Base-by-base conservation (phyloP, 306 rosid genomes). In the Geum urbanum region DNA sequence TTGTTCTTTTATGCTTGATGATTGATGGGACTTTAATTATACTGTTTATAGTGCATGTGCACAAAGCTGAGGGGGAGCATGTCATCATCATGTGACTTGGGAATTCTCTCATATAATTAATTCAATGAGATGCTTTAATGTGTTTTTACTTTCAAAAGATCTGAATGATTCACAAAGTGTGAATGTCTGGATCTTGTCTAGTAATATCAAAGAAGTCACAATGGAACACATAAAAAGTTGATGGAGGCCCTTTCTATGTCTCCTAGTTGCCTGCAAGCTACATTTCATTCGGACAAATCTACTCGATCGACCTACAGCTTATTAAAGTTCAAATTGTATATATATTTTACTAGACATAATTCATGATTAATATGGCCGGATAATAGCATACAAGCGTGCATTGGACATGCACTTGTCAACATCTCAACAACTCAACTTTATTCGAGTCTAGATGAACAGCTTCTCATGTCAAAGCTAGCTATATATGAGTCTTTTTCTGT, bases 191-290 rank as follows among this genome's bases (percentile, higher is more conserved):
- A 77, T 74, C 79, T 1, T 86, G 88, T 83, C 88, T 22, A 66
- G 16, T 76, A 89, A 76, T 71, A 72, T 73, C 72, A 45, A 75
- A 13, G 71, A 80, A 80, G 12, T 44, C 66, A 60, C 39, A 6
- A 53, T 53, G 71, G 72, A 52, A 61, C 63, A 75, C 52, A 73
- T 44, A 61, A 24, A 24, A 24, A 27, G 61, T 22, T 73, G 63
- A 70, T 67, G 79, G 81, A 68, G 58, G 66, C n/a, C 74, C 77
- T 69, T 81, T 84, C 78, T 22, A 3, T 85, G 92, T 83, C 86
- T 82, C 92, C 91, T 82, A 54, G 74, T 77, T 72, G 83, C 90
- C 88, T 77, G 86, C 88, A 87, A 83, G 87, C 84, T 76, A 74
- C 86, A 79, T 76, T 59, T 53, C 40, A 69, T 32, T 64, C 54